Evolutionary conservation across 177 flowering plant genomes (phyloP), one percentile per base, ranked within the genome.

Genomic region (Vitis hybrid): DNA sequence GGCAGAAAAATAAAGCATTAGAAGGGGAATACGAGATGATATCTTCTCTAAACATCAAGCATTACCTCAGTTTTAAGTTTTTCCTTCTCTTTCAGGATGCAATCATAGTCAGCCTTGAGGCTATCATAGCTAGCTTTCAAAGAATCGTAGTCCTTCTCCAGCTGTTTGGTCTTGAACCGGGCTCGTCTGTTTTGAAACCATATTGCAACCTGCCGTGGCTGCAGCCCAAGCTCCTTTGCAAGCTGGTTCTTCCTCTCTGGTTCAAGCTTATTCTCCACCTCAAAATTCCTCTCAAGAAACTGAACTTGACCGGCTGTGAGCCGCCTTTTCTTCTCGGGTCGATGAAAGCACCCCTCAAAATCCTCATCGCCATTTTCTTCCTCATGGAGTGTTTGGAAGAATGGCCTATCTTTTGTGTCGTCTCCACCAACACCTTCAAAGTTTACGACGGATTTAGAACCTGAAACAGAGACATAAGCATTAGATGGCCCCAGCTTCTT

Each of bases 141-240:
- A 4, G 71, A 54, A 30, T 71, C 80, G 50, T 71, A 80, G 51
- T 83, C 85, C 68, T 76, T 80, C 63, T 78, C 85, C 27, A 83
- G 73, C 64, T 75, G 84, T 48, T 83, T 81, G 68, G 75, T 83
- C 79, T 78, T 83, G 59, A 17, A 83, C 59, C 85, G 62, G 17
- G 85, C 85, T 32, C 84, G 55, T 27, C 84, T 72, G 65, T 83
- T 83, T 51, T 83, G 85, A 58, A 81, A 81, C 84, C 84, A 81
- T 14, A 81, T 74, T 2, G 84, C 82, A 9, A 81, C 76, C 54
- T 81, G 85, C 18, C 85, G 65, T 15, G 85, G 84, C 74, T 78
- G 84, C 73, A 83, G 54, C 21, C 84, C 84, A 17, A 83, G 75
- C 30, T 76, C 80, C 48, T 70, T 74, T 7, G 85, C 85, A 1